Evolutionary conservation across 176 grass and related monocot species (phyloP).

Genomic region (Echinochloa phyllopogon): DNA sequence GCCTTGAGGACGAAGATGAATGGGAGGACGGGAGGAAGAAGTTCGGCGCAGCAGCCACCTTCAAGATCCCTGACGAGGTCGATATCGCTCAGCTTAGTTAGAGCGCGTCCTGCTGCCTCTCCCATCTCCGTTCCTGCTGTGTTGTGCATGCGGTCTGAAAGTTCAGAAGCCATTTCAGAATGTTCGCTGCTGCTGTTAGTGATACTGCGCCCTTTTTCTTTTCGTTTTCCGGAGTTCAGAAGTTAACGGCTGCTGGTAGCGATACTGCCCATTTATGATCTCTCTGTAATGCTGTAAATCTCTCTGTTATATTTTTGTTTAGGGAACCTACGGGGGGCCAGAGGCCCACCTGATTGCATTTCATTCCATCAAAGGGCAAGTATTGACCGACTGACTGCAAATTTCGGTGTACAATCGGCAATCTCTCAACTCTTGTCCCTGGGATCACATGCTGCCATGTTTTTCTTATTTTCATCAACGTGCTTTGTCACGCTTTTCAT

Average conservation of each 20-base stretch:
- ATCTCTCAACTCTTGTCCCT: background rate
- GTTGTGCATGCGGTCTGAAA: conserved; percentile 2
- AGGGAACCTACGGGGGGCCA: no score
- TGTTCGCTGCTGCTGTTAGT: conserved; percentile 9
- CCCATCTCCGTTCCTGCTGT: background rate
- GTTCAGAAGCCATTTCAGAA: conserved; percentile 37
- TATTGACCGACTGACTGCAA: background rate
- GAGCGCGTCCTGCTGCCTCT: background rate
- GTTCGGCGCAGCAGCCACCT: conserved; percentile 72
- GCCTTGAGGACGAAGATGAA: conserved; percentile 57
- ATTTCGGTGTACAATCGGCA: background rate
- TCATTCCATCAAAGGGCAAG: no score
- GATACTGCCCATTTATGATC: background rate
- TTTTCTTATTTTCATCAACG: no score
- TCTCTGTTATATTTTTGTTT: no score
- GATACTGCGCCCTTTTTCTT: background rate
- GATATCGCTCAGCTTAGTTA: conserved; percentile 69
- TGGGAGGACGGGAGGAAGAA: conserved; percentile 81
- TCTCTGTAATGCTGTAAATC: background rate
- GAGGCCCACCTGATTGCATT: no score
- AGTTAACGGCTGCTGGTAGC: background rate
- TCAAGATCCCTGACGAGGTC: conserved; percentile 72
- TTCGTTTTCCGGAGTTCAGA: background rate
- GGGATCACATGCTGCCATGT: no score
- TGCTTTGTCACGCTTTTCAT: no score